phyloP scores from a whole-genome alignment of 2,329 filamentous ascomycete genomes.

The Elsinoe arachidis region DNA sequence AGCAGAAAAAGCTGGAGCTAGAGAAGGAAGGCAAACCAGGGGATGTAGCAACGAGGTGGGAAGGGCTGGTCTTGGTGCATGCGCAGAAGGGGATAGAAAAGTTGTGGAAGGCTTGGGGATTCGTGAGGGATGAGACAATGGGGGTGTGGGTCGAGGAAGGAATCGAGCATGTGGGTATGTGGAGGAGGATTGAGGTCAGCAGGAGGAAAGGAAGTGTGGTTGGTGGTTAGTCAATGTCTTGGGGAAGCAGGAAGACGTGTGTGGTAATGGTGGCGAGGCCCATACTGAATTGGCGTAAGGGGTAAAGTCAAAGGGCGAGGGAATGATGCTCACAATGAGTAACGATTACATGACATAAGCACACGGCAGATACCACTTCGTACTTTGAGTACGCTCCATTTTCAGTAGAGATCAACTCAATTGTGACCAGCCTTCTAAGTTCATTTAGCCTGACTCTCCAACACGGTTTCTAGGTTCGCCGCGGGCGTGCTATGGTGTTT shows the following conservation, averaged over 20 bases:
- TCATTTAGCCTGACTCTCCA: no score
- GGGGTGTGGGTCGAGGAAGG: slow-evolving; percentile 76
- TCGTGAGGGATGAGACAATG: slow-evolving; percentile 62
- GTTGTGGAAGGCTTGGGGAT: slow-evolving; percentile 65
- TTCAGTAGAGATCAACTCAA: no score
- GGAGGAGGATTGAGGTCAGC: slow-evolving; percentile 39
- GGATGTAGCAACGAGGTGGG: slow-evolving; percentile 49
- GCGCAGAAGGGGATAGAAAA: slow-evolving; percentile 59
- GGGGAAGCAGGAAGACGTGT: not conserved
- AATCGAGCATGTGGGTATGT: slow-evolving; percentile 83
- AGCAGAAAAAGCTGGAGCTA: slow-evolving; percentile 30
- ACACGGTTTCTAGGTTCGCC: no score
- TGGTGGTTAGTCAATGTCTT: not conserved
- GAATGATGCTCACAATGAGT: not conserved
- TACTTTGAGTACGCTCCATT: not conserved
- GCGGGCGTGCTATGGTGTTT: no score
- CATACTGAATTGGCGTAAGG: not conserved
- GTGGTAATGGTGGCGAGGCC: not conserved
- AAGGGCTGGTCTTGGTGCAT: slow-evolving; percentile 69
- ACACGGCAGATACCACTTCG: not conserved
- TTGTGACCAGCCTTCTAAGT: no score
- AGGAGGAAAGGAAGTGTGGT: not conserved
- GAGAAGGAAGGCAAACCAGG: slow-evolving; percentile 26
- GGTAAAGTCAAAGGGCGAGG: not conserved
- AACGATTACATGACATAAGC: not conserved